A percentile compares a stretch with the other conserved stretches of the same genome.
These are phyloP conservation scores for Colletotrichum horii DNA, from an alignment of 2,329 filamentous ascomycete genomes.

Conservation along the genomic window DNA sequence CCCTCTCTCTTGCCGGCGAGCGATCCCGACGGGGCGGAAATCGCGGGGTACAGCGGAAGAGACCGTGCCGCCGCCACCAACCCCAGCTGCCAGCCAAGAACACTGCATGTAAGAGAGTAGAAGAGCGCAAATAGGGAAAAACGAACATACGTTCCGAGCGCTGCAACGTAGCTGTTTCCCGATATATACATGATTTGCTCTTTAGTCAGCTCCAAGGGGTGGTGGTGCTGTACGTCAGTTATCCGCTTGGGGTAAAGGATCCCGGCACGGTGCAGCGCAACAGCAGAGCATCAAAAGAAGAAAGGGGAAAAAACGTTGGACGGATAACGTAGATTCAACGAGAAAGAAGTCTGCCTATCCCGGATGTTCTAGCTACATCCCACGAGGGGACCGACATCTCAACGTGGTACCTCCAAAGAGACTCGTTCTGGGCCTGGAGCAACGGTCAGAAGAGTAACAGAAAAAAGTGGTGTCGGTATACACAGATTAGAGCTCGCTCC, in stretches of 20 bases:
- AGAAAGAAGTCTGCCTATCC: constrained; percentile 18
- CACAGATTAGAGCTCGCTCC: constrained; percentile 20
- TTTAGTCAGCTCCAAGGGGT: neutral
- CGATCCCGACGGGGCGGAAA: constrained; percentile 4
- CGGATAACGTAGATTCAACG: constrained; percentile 18
- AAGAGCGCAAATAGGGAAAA: neutral
- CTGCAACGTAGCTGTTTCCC: neutral
- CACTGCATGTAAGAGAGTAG: neutral
- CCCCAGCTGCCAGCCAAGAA: neutral
- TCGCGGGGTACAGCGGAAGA: constrained; percentile 9
- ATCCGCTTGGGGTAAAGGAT: neutral
- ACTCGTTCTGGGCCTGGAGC: neutral
- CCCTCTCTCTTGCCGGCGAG: neutral
- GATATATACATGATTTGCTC: neutral
- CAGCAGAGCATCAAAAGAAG: neutral
- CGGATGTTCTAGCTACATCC: constrained; percentile 16
- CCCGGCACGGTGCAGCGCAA: neutral
- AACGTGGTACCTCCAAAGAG: neutral
- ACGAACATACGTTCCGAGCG: neutral
- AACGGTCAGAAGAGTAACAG: neutral
- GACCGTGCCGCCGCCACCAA: neutral
- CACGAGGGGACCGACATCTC: neutral
- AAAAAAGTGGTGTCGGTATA: constrained; percentile 9
- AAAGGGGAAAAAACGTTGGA: neutral
- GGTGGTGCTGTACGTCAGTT: neutral